These are phyloP conservation scores for Fusarium tricinctum DNA, from an alignment of 2,329 filamentous ascomycete species.

Conservation along the genomic window DNA sequence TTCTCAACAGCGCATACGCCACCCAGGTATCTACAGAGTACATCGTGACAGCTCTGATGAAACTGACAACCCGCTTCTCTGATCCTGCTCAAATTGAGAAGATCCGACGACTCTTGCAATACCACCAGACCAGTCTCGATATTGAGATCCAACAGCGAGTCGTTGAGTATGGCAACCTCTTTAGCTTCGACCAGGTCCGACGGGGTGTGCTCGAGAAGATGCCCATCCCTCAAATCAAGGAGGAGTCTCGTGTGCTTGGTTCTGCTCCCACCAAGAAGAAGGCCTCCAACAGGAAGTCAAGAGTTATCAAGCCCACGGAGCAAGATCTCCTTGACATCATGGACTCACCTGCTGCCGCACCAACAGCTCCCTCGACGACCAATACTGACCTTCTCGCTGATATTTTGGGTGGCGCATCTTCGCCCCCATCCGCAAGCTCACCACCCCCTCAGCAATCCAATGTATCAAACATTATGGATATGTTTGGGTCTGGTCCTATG, in stretches of 20 bases:
- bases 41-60: slow-evolving; percentile 94
- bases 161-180: slow-evolving; percentile 96
- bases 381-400: slow-evolving; percentile 92
- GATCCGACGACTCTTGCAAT: slow-evolving; percentile 81
- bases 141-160: slow-evolving; percentile 97
- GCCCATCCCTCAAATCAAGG: slow-evolving; percentile 96
- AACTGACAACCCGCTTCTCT: slow-evolving; percentile 88
- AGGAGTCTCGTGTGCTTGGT: slow-evolving; percentile 91
- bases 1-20: slow-evolving; percentile 94
- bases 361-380: slow-evolving; percentile 69
- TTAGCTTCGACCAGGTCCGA: slow-evolving; percentile 87
- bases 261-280: slow-evolving; percentile 79
- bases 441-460: slow-evolving; percentile 70
- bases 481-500: slow-evolving; percentile 73
- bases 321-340: slow-evolving; percentile 95
- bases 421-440: slow-evolving; percentile 55
- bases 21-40: slow-evolving; percentile 94
- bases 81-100: slow-evolving; percentile 90
- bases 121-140: slow-evolving; percentile 87
- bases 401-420: slow-evolving; percentile 83
- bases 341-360: slow-evolving; percentile 74
- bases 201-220: slow-evolving; percentile 95
- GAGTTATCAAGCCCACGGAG: slow-evolving; percentile 85
- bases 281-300: slow-evolving; percentile 80
- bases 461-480: slow-evolving; percentile 86